Percentiles rank a stretch among this genome's conserved stretches.
phyloP scores from a whole-genome alignment of 164 flowering plant genomes.

The Aristolochia californica region DNA sequence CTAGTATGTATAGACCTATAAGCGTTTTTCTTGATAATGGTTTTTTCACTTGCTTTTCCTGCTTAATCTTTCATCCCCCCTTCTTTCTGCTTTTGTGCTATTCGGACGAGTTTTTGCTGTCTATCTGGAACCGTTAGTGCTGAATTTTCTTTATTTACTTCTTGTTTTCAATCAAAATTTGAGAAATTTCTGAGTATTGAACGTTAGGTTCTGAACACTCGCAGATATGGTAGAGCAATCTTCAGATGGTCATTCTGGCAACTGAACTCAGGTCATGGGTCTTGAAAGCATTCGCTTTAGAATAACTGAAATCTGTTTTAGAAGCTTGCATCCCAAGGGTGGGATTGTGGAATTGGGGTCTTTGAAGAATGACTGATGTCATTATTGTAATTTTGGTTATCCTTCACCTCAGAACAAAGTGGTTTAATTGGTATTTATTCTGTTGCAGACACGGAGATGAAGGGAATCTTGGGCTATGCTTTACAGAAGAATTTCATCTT shows the following conservation, averaged over 20 bases:
- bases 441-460: slow-evolving; percentile 76
- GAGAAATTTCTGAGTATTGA: slow-evolving; percentile 33
- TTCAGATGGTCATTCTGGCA: slow-evolving; percentile 68
- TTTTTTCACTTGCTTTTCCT: too few species aligned
- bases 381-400: slow-evolving; percentile 35
- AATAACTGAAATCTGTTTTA: slow-evolving; percentile 21
- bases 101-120: too few species aligned
- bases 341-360: slow-evolving; percentile 29
- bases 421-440: slow-evolving; percentile 50
- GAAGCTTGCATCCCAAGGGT: slow-evolving; percentile 34
- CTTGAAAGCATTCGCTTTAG: slow-evolving; percentile 24
- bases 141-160: too few species aligned
- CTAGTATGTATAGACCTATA: too few species aligned
- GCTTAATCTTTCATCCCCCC: too few species aligned
- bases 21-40: too few species aligned
- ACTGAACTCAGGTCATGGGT: slow-evolving; percentile 57
- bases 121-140: too few species aligned
- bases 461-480: slow-evolving; percentile 57
- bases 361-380: slow-evolving; percentile 32
- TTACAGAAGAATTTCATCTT: slow-evolving; percentile 45
- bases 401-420: slow-evolving; percentile 26
- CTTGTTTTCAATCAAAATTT: too few species aligned
- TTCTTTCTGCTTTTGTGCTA: too few species aligned
- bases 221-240: slow-evolving; percentile 71
- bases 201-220: slow-evolving; percentile 65